Evolutionary conservation across 352 stramenopile species (phyloP).

Genomic region (Pythium utonaiense): DNA sequence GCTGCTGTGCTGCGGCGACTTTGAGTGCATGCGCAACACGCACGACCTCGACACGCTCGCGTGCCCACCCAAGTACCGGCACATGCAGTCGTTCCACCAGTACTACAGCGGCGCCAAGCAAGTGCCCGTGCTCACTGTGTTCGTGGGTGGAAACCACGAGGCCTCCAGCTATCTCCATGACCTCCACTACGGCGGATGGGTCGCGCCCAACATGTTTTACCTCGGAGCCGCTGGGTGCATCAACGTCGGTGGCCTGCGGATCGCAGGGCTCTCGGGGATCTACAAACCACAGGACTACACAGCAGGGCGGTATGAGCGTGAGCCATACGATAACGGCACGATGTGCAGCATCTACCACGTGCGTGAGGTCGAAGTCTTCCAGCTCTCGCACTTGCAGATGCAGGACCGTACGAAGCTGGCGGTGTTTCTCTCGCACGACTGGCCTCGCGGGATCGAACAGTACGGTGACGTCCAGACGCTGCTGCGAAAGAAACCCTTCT

Average conservation of each 20-base stretch:
- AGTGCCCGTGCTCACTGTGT: conserved; percentile 94
- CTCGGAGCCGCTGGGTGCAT: conserved; percentile 94
- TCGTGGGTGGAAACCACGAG: conserved; percentile 99
- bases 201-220: conserved; percentile 99
- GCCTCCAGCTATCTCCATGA: conserved; percentile 96
- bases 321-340: conserved; percentile 64
- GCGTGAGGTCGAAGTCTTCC: conserved; percentile 91
- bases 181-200: conserved; percentile 97
- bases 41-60: conserved; percentile 93
- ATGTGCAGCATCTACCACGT: conserved; percentile 86
- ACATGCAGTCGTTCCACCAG: conserved; percentile 90
- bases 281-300: conserved; percentile 94
- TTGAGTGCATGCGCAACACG: conserved; percentile 96
- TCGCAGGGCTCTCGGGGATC: conserved; percentile 97
- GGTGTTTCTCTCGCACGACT: conserved; percentile 98
- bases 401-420: conserved; percentile 59
- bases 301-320: conserved; percentile 85
- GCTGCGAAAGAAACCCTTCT: conserved; percentile 94
- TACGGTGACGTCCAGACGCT: conserved; percentile 90
- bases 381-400: conserved; percentile 95
- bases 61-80: conserved; percentile 95
- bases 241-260: conserved; percentile 89
- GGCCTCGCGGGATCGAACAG: conserved; percentile 96
- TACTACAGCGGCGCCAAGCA: conserved; percentile 94
- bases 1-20: conserved; percentile 98